A percentile compares a stretch with the other conserved stretches of the same genome.
These are phyloP conservation scores for Microstroma glucosiphilum DNA, from an alignment of 1,284 basidiomycete genomes.

Conservation along the genomic window DNA sequence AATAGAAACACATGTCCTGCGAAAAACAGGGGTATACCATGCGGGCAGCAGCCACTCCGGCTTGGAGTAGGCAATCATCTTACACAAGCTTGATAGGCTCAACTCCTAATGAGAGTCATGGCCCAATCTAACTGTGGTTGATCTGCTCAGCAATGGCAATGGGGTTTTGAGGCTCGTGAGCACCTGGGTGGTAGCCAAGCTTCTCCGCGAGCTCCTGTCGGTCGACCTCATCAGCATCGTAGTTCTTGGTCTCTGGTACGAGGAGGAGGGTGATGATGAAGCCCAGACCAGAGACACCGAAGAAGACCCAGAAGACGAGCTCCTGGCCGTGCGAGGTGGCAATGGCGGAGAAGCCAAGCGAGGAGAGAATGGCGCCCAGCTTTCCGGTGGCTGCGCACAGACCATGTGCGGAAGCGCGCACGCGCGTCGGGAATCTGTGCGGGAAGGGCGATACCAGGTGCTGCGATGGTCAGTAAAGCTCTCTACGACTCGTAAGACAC, in stretches of 20 bases:
- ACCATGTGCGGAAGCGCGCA: slow-evolving; percentile 55
- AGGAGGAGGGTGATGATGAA: slow-evolving; percentile 30
- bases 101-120: no score
- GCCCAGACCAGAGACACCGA: slow-evolving; percentile 37
- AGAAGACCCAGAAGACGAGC: slow-evolving; percentile 47
- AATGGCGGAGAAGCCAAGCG: slow-evolving; percentile 45
- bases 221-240: slow-evolving; percentile 44
- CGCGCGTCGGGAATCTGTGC: slow-evolving; percentile 66
- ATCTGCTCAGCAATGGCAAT: neutral
- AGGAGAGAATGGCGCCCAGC: slow-evolving; percentile 55
- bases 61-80: no score
- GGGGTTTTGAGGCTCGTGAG: slow-evolving; percentile 7
- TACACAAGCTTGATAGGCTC: no score
- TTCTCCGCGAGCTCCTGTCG: slow-evolving; percentile 34
- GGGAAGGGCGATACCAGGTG: no score
- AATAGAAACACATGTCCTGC: no score
- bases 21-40: no score
- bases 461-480: no score
- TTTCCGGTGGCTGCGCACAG: slow-evolving; percentile 55
- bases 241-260: slow-evolving; percentile 42
- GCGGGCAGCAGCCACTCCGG: no score
- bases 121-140: neutral
- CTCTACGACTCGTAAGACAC: no score
- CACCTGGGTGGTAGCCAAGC: slow-evolving; percentile 9
- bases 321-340: slow-evolving; percentile 23